These are phyloP conservation scores for Penstemon eatonii DNA, from an alignment of 257 asterid species.

Conservation along the genomic window DNA sequence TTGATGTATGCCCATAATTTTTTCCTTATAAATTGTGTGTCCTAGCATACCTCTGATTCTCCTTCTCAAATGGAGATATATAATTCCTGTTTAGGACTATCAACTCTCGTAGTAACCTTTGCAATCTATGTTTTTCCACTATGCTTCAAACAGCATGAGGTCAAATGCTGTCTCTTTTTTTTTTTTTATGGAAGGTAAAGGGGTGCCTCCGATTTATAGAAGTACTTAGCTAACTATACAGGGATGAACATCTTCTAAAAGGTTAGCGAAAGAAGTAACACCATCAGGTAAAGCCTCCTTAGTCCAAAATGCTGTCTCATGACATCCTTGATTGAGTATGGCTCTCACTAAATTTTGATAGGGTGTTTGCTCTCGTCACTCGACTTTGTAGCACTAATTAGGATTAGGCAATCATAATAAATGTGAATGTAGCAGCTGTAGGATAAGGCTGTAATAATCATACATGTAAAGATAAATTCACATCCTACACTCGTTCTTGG, in stretches of 20 bases:
- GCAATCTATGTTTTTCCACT: conserved; percentile 2
- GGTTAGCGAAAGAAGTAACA: too few species aligned
- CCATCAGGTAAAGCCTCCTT: too few species aligned
- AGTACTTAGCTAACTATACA: too few species aligned
- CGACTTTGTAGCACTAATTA: neutral
- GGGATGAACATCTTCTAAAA: too few species aligned
- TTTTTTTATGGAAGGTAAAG: too few species aligned
- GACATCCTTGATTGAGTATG: conserved; percentile 1
- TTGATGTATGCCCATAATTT: neutral
- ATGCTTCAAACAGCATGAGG: neutral
- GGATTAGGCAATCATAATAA: neutral
- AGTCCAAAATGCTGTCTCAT: neutral
- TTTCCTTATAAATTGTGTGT: neutral
- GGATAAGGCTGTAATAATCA: neutral
- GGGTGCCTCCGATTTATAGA: too few species aligned
- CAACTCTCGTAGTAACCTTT: neutral
- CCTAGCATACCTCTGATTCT: neutral
- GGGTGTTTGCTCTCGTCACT: neutral
- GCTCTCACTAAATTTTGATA: neutral
- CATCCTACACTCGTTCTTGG: neutral
- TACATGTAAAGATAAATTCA: too few species aligned
- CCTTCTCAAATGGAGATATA: neutral
- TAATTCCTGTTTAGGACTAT: neutral
- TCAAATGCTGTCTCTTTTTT: neutral
- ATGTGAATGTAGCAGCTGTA: conserved; percentile 2